phyloP scores from a whole-genome alignment of 2,329 filamentous ascomycete genomes.

The Gremmenia infestans region DNA sequence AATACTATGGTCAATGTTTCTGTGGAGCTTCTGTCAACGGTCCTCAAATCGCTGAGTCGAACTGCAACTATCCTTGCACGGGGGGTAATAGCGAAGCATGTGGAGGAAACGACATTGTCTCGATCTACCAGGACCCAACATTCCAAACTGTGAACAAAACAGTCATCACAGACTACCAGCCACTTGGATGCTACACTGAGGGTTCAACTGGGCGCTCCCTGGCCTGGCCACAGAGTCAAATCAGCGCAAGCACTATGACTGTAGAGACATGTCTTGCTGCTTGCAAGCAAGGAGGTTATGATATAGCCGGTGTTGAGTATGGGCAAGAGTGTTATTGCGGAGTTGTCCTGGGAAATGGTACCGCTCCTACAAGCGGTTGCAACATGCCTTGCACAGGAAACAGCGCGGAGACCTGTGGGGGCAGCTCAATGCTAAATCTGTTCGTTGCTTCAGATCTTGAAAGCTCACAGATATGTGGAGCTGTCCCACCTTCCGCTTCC shows the following conservation, averaged over 20 bases:
- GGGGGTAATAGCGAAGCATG: slow-evolving; percentile 24
- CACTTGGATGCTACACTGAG: slow-evolving; percentile 39
- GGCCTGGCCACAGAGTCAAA: slow-evolving; percentile 30
- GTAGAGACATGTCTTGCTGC: slow-evolving; percentile 33
- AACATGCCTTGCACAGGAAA: slow-evolving; percentile 34
- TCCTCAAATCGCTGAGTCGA: slow-evolving; percentile 17
- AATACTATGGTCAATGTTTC: slow-evolving; percentile 30
- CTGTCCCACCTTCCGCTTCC: slow-evolving; percentile 3
- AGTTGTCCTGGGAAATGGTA: slow-evolving; percentile 31
- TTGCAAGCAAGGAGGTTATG: slow-evolving; percentile 34
- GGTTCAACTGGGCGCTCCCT: slow-evolving; percentile 26
- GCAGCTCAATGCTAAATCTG: slow-evolving; percentile 30
- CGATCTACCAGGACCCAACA: slow-evolving; percentile 33
- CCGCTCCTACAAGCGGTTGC: slow-evolving; percentile 25
- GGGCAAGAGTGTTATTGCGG: slow-evolving; percentile 40
- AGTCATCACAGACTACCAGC: slow-evolving; percentile 26
- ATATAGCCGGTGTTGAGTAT: slow-evolving; percentile 36
- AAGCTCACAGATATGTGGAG: slow-evolving; percentile 44
- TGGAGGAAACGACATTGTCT: slow-evolving; percentile 25
- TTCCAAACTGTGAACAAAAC: slow-evolving; percentile 28
- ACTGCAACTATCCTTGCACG: slow-evolving; percentile 25
- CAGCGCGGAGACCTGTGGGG: slow-evolving; percentile 32
- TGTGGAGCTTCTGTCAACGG: slow-evolving; percentile 34
- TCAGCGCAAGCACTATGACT: slow-evolving; percentile 31
- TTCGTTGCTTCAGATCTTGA: slow-evolving; percentile 44